A percentile compares a stretch with the other conserved stretches of the same genome.
Conservation (phyloP, 2,329 filamentous ascomycete species). For the Rhynchosporium agropyri region DNA sequence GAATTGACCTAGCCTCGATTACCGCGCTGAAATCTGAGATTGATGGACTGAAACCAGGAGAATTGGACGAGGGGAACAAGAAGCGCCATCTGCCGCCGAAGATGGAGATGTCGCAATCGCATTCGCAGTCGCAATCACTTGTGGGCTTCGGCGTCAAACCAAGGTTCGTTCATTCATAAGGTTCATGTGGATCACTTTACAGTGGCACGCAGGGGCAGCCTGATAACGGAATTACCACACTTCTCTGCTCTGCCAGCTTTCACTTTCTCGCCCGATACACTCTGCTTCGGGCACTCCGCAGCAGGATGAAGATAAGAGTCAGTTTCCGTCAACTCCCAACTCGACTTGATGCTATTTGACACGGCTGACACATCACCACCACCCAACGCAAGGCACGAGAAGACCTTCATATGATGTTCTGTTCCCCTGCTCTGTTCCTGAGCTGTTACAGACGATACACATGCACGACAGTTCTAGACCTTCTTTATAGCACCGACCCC, state of each 20-base stretch:
- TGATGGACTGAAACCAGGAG: neutral
- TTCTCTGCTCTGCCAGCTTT: neutral
- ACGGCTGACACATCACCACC: slow-evolving; percentile 6
- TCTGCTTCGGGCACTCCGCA: neutral
- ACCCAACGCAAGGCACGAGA: slow-evolving; percentile 24
- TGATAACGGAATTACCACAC: neutral
- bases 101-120: slow-evolving; percentile 18
- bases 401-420: slow-evolving; percentile 19
- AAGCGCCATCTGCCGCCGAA: slow-evolving; percentile 24
- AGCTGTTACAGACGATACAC: slow-evolving; percentile 2
- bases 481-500: neutral
- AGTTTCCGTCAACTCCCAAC: neutral
- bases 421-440: slow-evolving; percentile 19
- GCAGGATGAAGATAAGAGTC: neutral
- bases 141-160: neutral
- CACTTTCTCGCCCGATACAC: neutral
- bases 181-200: slow-evolving; percentile 2
- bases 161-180: neutral
- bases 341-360: neutral
- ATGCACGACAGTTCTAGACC: slow-evolving; percentile 1
- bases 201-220: neutral
- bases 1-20: too few species aligned
- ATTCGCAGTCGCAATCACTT: too few species aligned
- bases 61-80: slow-evolving; percentile 14
- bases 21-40: too few species aligned